Percentiles rank a stretch among this genome's conserved stretches.
Conservation (phyloP, 202 grass and related monocot genomes). For the Saccharum hybrid region DNA sequence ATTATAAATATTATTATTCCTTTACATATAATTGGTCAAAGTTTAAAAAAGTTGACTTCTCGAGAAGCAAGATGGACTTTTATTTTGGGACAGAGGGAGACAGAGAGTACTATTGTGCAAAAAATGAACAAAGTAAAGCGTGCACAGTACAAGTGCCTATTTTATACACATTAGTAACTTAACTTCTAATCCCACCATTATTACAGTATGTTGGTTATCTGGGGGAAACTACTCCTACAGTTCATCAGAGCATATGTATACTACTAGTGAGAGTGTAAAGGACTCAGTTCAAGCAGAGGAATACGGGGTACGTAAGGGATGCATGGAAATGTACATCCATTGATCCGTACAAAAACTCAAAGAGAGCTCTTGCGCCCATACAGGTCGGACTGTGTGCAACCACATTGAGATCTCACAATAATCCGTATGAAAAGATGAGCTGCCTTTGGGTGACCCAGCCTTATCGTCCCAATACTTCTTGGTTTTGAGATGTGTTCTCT, state of each 20-base stretch:
- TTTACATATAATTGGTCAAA: no score
- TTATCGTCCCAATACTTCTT: conserved; percentile 30
- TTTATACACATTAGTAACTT: conserved; percentile 8
- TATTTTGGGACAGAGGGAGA: no score
- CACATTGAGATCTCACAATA: conserved; percentile 61
- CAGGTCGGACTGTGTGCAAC: conserved; percentile 41
- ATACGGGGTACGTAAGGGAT: background rate
- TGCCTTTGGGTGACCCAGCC: conserved; percentile 44
- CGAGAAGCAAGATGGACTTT: no score
- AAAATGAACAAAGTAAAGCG: background rate
- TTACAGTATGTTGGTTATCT: conserved; percentile 52
- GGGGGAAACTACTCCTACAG: background rate
- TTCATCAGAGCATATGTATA: background rate
- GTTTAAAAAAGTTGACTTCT: no score
- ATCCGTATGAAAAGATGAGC: conserved; percentile 62
- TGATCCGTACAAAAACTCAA: conserved; percentile 24
- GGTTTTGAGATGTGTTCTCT: conserved; percentile 38
- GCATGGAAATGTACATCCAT: background rate
- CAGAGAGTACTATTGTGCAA: background rate
- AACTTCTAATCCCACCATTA: conserved; percentile 25
- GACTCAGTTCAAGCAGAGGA: background rate
- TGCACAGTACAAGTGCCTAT: background rate
- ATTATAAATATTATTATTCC: no score
- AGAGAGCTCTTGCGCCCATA: conserved; percentile 40
- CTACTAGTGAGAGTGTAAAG: background rate